Evolutionary conservation across 2,329 filamentous ascomycete genomes (phyloP), one percentile per base, ranked within the genome.

Genomic region (Pseudogymnoascus sp.): DNA sequence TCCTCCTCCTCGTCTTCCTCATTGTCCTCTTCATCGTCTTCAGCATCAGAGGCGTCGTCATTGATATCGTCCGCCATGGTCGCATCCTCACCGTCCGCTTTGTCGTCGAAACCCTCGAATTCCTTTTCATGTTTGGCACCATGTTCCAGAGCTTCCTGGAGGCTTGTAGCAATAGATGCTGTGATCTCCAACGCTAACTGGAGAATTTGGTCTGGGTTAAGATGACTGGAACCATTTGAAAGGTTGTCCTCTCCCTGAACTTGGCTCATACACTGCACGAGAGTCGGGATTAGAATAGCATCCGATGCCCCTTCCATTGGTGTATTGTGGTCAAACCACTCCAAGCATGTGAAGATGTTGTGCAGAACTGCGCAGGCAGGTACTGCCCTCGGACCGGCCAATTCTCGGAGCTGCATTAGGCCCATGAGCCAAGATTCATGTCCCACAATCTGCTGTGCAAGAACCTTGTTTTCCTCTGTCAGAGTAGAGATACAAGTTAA

Each of bases 351-450:
- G 68, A 84, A 86, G 35, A 87, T 71, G 64, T 86, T 86, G 70
- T 88, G 85, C 11, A 88, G 75, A 20, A 85, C 76, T 12, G 81
- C 81, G 58, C 83, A 87, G 6, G 83, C 78, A 7, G 85, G 72
- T 34, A 86, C 78, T 1, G 79, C 79, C 61, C 77, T 78, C 16
- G 78, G 72, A 30, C 74, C 79, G 34, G 73, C 74, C n/a, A 75
- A 70, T 18, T 78, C 74, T 62, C 78, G 79, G 50, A 85, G 72
- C 18, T 75, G 69, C 30, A 78, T 68, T 28, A 88, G 74, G 4
- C 75, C 71, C 14, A 79, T 76, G 63, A 84, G 80, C 67, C 77
- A 79, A 20, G 75, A 71, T 47, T 75, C 74, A 62, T 81, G 77
- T n/a, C 75, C 75, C 2, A 81, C 75, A n/a, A 87, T 74, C 18